phyloP scores from a whole-genome alignment of 805 yeast genomes.

The Candida parachauliodes region DNA sequence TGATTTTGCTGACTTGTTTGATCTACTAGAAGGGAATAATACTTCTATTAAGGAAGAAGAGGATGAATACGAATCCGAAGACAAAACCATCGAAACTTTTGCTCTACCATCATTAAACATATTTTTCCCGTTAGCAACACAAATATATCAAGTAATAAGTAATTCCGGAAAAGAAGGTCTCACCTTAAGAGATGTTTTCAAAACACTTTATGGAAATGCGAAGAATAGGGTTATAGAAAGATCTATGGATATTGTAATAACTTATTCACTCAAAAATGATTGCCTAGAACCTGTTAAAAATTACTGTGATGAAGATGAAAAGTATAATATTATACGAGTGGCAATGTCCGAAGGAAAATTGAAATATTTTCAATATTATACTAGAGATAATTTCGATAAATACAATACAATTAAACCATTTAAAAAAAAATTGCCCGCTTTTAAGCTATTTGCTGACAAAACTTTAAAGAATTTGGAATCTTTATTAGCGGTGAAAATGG shows the following conservation, averaged over 20 bases:
- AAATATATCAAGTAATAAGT: slow-evolving; percentile 50
- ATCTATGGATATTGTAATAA: slow-evolving; percentile 47
- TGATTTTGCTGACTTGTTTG: slow-evolving; percentile 33
- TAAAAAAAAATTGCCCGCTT: slow-evolving; percentile 5
- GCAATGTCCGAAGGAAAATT: slow-evolving; percentile 72
- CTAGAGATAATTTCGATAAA: slow-evolving; percentile 14
- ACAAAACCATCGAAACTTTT: slow-evolving; percentile 17
- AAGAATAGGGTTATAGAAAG: slow-evolving; percentile 52
- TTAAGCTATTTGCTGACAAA: neutral
- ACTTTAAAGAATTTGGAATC: slow-evolving; percentile 3
- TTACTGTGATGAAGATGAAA: slow-evolving; percentile 25
- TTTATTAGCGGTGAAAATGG: slow-evolving; percentile 4
- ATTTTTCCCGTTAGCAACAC: slow-evolving; percentile 62
- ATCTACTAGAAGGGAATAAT: slow-evolving; percentile 7
- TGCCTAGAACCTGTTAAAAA: slow-evolving; percentile 22
- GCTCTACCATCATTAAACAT: slow-evolving; percentile 43
- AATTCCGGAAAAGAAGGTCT: slow-evolving; percentile 47
- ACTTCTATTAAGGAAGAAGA: slow-evolving; percentile 19
- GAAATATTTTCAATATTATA: slow-evolving; percentile 62
- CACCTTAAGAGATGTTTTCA: slow-evolving; percentile 53
- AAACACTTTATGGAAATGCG: slow-evolving; percentile 49
- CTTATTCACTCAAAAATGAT: slow-evolving; percentile 29
- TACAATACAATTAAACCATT: slow-evolving; percentile 4
- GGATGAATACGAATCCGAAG: slow-evolving; percentile 21
- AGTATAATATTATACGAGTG: slow-evolving; percentile 47